Conservation (phyloP, 2,329 filamentous ascomycete genomes). For the Magnaporthiopsis rhizophila region DNA sequence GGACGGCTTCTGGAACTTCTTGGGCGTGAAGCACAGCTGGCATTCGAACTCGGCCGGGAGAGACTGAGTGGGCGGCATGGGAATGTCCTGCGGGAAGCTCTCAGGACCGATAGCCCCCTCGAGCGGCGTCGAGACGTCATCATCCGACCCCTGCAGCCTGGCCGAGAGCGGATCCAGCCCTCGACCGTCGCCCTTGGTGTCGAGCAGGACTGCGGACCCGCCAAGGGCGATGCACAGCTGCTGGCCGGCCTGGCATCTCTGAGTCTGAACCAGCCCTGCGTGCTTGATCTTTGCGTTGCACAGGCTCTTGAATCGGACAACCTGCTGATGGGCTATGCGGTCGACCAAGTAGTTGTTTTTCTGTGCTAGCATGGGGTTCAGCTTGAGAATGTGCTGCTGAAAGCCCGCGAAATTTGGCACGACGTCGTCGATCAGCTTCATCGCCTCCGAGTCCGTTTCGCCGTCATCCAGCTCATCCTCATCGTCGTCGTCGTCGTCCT, state of each 20-base stretch:
- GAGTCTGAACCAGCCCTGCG: slow-evolving; percentile 43
- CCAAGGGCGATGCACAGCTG: slow-evolving; percentile 57
- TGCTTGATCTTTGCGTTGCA: slow-evolving; percentile 66
- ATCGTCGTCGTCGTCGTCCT: slow-evolving; percentile 51
- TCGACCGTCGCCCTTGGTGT: slow-evolving; percentile 50
- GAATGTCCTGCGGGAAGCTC: slow-evolving; percentile 73
- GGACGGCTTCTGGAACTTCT: slow-evolving; percentile 82
- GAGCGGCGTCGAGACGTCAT: slow-evolving; percentile 51
- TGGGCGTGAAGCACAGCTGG: slow-evolving; percentile 74
- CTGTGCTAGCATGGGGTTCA: slow-evolving; percentile 63
- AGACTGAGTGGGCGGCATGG: slow-evolving; percentile 66
- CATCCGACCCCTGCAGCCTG: slow-evolving; percentile 50
- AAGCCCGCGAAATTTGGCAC: slow-evolving; percentile 71
- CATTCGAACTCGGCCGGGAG: slow-evolving; percentile 88
- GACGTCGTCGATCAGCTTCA: slow-evolving; percentile 57
- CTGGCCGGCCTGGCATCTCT: slow-evolving; percentile 50
- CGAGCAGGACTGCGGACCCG: slow-evolving; percentile 55
- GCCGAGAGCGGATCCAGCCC: slow-evolving; percentile 49
- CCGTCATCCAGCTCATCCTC: slow-evolving; percentile 49
- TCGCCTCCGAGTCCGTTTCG: slow-evolving; percentile 53
- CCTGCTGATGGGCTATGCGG: slow-evolving; percentile 74
- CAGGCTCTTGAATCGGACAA: slow-evolving; percentile 69
- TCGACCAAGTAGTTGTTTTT: slow-evolving; percentile 60
- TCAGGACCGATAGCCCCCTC: slow-evolving; percentile 65
- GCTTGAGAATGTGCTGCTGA: slow-evolving; percentile 58